Percentiles rank a stretch among this genome's conserved stretches.
These are phyloP conservation scores for Quercus cerris DNA, from an alignment of 306 rosid species.

Conservation along the genomic window DNA sequence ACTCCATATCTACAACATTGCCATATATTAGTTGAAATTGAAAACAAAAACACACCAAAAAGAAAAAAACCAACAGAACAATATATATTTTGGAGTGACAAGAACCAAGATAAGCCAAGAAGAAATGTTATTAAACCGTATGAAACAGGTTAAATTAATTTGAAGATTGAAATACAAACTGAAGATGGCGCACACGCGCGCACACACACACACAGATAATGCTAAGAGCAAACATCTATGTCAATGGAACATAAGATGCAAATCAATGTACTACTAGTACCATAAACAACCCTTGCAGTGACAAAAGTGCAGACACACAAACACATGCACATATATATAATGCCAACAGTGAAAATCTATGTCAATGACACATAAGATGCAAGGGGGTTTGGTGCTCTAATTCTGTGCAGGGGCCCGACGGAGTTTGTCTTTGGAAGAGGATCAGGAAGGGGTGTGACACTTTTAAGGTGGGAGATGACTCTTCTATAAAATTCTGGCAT, in stretches of 20 bases:
- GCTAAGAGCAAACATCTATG: not conserved
- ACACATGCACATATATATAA: too few relatives aligned
- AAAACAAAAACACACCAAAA: not conserved
- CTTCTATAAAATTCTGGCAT: too few relatives aligned
- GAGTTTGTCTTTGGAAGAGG: too few relatives aligned
- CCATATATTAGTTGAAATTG: constrained; percentile 5
- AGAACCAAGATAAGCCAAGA: not conserved
- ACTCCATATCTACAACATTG: constrained; percentile 81
- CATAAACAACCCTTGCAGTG: constrained; percentile 69
- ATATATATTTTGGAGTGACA: constrained; percentile 3
- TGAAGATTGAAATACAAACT: not conserved
- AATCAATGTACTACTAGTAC: not conserved
- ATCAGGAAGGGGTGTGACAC: too few relatives aligned
- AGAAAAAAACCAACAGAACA: not conserved
- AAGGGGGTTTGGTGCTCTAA: too few relatives aligned
- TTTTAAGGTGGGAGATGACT: too few relatives aligned
- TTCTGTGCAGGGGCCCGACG: too few relatives aligned
- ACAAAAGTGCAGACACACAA: not conserved
- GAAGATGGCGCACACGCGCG: not conserved
- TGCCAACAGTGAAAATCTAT: too few relatives aligned
- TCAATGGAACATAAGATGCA: not conserved
- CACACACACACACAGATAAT: not conserved
- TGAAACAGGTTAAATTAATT: not conserved
- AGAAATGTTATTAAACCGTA: not conserved
- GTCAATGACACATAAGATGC: too few relatives aligned